phyloP scores from a whole-genome alignment of 768 basidiomycete species.

The Naganishia friedmannii region DNA sequence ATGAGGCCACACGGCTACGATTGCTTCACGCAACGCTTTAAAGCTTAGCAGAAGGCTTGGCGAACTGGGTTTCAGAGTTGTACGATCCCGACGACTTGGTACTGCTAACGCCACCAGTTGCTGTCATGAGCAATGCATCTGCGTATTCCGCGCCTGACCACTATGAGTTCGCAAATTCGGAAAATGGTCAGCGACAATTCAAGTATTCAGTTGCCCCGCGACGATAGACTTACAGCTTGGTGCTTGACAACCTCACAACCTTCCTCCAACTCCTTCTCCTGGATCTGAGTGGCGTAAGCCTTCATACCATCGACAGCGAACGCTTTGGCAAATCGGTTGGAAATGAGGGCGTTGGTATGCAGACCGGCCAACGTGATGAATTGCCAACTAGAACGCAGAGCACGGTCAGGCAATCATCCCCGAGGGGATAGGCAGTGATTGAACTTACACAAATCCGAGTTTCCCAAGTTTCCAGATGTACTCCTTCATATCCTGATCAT shows the following conservation, averaged over 20 bases:
- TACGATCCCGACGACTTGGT: slow-evolving; percentile 95
- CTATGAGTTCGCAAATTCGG: slow-evolving; percentile 53
- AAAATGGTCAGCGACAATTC: slow-evolving; percentile 49
- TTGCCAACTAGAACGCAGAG: slow-evolving; percentile 60
- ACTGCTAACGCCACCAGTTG: slow-evolving; percentile 93
- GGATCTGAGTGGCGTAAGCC: slow-evolving; percentile 92
- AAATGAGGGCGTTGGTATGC: slow-evolving; percentile 96
- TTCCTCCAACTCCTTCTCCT: slow-evolving; percentile 85
- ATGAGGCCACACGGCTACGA: background rate
- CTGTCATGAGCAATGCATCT: slow-evolving; percentile 86
- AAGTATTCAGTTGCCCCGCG: background rate
- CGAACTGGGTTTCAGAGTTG: slow-evolving; percentile 87
- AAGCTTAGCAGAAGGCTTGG: slow-evolving; percentile 14
- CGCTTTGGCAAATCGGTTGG: slow-evolving; percentile 80
- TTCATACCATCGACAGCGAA: slow-evolving; percentile 97
- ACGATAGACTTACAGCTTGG: slow-evolving; percentile 64
- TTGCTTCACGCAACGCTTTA: background rate
- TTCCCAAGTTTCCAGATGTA: slow-evolving; percentile 63
- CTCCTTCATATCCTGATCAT: slow-evolving; percentile 74
- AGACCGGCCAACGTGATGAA: slow-evolving; percentile 97
- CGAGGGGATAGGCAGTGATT: background rate
- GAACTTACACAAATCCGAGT: slow-evolving; percentile 76
- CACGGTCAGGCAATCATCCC: background rate
- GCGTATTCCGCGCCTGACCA: slow-evolving; percentile 95
- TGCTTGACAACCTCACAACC: slow-evolving; percentile 96